Percentiles rank a stretch among this genome's conserved stretches.
phyloP scores from a whole-genome alignment of 2,329 filamentous ascomycete species.

The Colletotrichum echinochloae region DNA sequence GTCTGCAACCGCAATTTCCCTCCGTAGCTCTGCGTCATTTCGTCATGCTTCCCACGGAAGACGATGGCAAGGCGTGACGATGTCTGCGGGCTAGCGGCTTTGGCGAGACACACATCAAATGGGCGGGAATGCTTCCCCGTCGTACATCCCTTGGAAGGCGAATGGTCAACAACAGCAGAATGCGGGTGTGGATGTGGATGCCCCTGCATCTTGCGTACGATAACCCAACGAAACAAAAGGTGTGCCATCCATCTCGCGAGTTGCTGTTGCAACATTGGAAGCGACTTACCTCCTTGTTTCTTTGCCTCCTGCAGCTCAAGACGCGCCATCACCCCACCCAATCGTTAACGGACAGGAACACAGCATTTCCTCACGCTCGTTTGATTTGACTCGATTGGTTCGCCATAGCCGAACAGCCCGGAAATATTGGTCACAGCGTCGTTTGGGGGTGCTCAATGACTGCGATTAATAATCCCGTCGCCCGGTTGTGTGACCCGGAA shows the following conservation, averaged over 20 bases:
- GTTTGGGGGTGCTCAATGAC: not conserved
- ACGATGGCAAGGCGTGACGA: not conserved
- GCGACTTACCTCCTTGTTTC: not conserved
- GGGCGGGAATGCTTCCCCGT: not conserved
- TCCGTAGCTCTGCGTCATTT: not conserved
- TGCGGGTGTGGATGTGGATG: constrained; percentile 15
- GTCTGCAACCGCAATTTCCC: not conserved
- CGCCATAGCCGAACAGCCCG: not conserved
- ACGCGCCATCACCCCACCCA: not conserved
- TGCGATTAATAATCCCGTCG: too few species aligned
- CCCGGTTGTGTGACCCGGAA: not conserved
- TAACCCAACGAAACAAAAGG: not conserved
- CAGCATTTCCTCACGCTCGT: not conserved
- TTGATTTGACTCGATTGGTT: not conserved
- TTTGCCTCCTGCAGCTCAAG: not conserved
- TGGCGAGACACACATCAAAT: constrained; percentile 3
- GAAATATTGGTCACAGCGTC: constrained; percentile 2
- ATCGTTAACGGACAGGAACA: not conserved
- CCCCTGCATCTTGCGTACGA: constrained; percentile 23
- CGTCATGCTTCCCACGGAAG: not conserved
- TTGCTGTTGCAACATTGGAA: not conserved
- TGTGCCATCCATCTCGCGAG: constrained; percentile 13
- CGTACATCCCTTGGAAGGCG: constrained; percentile 9
- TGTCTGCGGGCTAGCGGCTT: not conserved
- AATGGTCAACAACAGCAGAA: not conserved